Evolutionary conservation across 306 rosid genomes (phyloP).

Genomic region (Dalbergia cultrata): DNA sequence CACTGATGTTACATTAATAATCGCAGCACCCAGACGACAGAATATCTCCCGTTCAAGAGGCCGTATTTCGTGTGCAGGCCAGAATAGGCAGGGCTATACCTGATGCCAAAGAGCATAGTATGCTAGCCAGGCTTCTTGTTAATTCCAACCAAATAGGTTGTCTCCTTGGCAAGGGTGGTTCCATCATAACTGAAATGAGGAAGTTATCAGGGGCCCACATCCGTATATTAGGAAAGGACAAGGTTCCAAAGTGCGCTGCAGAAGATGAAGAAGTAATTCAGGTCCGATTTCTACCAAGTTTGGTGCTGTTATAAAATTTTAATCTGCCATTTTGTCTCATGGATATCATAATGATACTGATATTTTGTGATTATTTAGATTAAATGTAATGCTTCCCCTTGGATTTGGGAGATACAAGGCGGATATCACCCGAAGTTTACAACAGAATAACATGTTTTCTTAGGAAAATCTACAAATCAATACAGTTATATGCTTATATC

Average conservation of each 20-base stretch:
- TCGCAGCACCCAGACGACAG: constrained; percentile 97
- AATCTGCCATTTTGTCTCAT: constrained; percentile 31
- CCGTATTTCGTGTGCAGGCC: constrained; percentile 83
- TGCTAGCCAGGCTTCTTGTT: constrained; percentile 84
- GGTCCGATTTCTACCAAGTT: constrained; percentile 55
- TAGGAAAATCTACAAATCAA: constrained; percentile 9
- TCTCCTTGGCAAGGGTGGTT: constrained; percentile 96
- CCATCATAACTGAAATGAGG: constrained; percentile 94
- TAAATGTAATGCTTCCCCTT: constrained; percentile 9
- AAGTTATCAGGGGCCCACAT: constrained; percentile 89
- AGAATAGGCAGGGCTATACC: constrained; percentile 79
- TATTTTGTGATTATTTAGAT: constrained; percentile 12
- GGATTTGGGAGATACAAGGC: constrained; percentile 26
- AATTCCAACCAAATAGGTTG: constrained; percentile 91
- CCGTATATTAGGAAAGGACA: constrained; percentile 87
- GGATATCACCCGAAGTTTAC: constrained; percentile 1
- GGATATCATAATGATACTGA: constrained; percentile 20
- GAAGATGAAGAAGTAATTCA: constrained; percentile 93
- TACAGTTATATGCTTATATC: background rate
- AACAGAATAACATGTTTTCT: constrained; percentile 4
- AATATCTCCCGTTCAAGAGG: constrained; percentile 95
- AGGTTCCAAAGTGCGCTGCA: constrained; percentile 82
- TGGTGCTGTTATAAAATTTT: constrained; percentile 15
- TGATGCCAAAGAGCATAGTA: constrained; percentile 71
- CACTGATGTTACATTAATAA: constrained; percentile 47